Conservation (phyloP, 2,329 filamentous ascomycete species). For the Hypoxylon rubiginosum region DNA sequence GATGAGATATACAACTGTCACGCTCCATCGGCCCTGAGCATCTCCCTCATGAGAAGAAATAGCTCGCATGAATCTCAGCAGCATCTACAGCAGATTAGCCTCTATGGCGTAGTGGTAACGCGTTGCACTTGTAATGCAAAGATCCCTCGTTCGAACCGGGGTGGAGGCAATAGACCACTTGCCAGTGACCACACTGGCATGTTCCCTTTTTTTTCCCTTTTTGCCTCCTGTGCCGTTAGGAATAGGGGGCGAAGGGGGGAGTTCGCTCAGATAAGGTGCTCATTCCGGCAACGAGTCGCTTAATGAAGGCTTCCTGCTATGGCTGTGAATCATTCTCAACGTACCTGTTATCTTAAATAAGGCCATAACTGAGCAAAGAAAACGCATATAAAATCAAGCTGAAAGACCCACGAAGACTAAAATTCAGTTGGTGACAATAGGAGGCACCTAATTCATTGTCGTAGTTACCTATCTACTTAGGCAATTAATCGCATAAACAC, state of each 20-base stretch:
- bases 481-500: background rate
- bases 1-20: too few relatives aligned
- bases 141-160: slow-evolving; percentile 54
- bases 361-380: too few relatives aligned
- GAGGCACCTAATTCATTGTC: background rate
- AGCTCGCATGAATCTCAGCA: background rate
- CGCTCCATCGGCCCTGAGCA: background rate
- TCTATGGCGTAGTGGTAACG: slow-evolving; percentile 54
- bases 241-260: too few relatives aligned
- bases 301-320: too few relatives aligned
- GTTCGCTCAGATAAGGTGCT: too few relatives aligned
- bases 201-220: background rate
- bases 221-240: background rate
- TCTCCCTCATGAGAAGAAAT: background rate
- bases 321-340: too few relatives aligned
- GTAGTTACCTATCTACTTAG: slow-evolving; percentile 2
- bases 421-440: background rate
- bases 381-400: background rate
- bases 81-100: slow-evolving; percentile 27
- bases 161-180: slow-evolving; percentile 45
- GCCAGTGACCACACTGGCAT: slow-evolving; percentile 1
- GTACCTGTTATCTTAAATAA: too few relatives aligned
- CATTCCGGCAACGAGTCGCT: too few relatives aligned
- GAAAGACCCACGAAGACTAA: background rate
- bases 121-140: slow-evolving; percentile 56